Evolutionary conservation across 371 early-diverging fungal genomes (phyloP), one percentile per base, ranked within the genome.

Genomic region (Syncephalis plumigaleata): DNA sequence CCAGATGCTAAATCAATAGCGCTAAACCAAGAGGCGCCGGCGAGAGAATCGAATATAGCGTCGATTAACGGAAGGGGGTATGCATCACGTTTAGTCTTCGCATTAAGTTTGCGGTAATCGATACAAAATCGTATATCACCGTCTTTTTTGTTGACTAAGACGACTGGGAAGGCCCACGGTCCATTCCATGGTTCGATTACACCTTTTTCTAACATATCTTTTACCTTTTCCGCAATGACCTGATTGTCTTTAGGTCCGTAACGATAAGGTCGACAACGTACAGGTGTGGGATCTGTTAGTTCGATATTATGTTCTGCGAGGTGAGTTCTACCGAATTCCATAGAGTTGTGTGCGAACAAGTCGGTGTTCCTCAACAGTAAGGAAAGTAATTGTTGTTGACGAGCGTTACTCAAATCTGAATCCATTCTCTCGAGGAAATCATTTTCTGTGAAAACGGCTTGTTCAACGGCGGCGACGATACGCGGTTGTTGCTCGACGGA

Each of bases 61-160:
- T 65, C 58, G 2, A 66, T 64, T 8, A 54, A 46, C 0, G 64
- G 66, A 7, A 67, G 24, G 0, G 68, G 68, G 46, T 55, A 67
- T 0, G 21, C 47, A 42, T 62, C 57, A 18, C 55, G 50, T 5
- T 44, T 54, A 0, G 69, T 73, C 0, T 51, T 36, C 0, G 50
- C 18, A 46, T 73, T 73, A 36, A 72, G 61, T 27, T 21, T 39
- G 15, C 22, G 9, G 36, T 51, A 51, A 36, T 44, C 36, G 1
- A 57, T 31, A 16, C 53, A 52, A 36, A 57, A 51, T 3, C 51
- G 39, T 11, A 42, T 20, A 5, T 44, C 17, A 0, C 57, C 53
- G 49, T 54, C 54, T n/a, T 50, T 51, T 25, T 54, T 53, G 9
- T 23, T 38, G 0, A 57, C 51, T 0, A 57, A 9, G 1, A 57